Conservation (phyloP, 1,284 basidiomycete species). For the Sporisorium exsertum region DNA sequence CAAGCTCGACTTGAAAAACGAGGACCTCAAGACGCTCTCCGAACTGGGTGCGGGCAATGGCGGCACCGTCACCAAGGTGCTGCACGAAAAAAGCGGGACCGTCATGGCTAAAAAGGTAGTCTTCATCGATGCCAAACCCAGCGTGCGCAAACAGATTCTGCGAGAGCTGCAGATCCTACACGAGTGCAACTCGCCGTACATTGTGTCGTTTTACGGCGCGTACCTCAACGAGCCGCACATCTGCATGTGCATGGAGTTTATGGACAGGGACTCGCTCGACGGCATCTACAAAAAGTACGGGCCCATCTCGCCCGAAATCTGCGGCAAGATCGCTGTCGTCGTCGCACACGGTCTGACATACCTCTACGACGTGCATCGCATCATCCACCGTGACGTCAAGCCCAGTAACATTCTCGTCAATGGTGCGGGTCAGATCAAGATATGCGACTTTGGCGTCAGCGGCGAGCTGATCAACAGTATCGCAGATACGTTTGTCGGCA, state of each 20-base stretch:
- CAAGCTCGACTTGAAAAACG: conserved; percentile 70
- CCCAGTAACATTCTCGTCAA: conserved; percentile 97
- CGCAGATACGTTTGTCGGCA: conserved; percentile 98
- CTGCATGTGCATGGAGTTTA: conserved; percentile 98
- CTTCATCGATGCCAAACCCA: conserved; percentile 95
- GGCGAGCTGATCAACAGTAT: conserved; percentile 99
- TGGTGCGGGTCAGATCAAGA: conserved; percentile 92
- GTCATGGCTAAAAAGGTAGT: conserved; percentile 73
- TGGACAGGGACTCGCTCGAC: conserved; percentile 83
- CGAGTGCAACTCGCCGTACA: conserved; percentile 91
- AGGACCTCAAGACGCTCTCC: conserved; percentile 76
- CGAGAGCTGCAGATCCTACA: conserved; percentile 99
- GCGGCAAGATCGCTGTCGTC: conserved; percentile 87
- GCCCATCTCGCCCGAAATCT: conserved; percentile 86
- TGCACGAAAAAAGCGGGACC: conserved; percentile 63
- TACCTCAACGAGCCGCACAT: conserved; percentile 96
- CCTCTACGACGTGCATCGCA: conserved; percentile 98
- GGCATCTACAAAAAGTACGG: conserved; percentile 94
- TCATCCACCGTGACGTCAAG: conserved; percentile 99
- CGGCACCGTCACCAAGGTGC: conserved; percentile 89
- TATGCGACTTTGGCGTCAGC: conserved; percentile 98
- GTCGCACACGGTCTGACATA: conserved; percentile 96
- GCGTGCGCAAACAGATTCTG: conserved; percentile 96
- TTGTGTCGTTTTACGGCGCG: conserved; percentile 95
- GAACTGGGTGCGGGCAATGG: conserved; percentile 98